Conservation (phyloP, 495 filamentous ascomycete genomes). For the Annulohypoxylon nitens region DNA sequence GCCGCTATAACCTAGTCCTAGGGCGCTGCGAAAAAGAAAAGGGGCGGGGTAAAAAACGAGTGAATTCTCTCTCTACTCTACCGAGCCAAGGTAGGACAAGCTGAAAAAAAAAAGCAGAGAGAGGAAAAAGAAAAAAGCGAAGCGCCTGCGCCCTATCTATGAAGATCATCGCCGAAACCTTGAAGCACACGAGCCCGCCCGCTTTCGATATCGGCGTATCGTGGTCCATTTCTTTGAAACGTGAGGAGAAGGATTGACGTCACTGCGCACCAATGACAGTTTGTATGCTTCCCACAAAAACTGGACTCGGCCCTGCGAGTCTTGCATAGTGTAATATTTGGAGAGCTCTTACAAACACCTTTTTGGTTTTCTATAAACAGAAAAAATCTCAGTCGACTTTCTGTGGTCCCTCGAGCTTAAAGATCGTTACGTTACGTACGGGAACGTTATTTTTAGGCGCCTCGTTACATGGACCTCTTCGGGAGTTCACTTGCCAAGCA, state of each 20-base stretch:
- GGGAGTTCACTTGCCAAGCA: not conserved
- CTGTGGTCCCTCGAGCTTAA: not conserved
- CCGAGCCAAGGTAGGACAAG: not conserved
- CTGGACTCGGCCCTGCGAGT: conserved; percentile 41
- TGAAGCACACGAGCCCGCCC: conserved; percentile 14
- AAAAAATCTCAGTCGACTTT: not conserved
- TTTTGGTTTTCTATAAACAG: not conserved
- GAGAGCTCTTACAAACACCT: conserved; percentile 7
- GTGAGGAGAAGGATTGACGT: conserved; percentile 49
- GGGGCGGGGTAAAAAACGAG: conserved; percentile 11
- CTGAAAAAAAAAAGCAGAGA: not conserved
- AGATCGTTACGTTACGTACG: not conserved
- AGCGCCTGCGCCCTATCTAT: conserved; percentile 9
- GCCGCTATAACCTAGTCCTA: no score
- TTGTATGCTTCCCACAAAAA: conserved; percentile 34
- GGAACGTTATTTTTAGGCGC: not conserved
- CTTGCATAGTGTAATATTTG: conserved; percentile 20
- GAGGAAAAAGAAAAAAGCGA: not conserved
- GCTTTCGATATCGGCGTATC: conserved; percentile 41
- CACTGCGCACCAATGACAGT: conserved; percentile 42
- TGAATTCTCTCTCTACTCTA: not conserved
- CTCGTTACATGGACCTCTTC: not conserved
- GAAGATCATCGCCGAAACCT: conserved; percentile 28
- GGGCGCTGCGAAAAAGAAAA: not conserved
- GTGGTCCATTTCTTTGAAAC: conserved; percentile 49